phyloP scores from a whole-genome alignment of 2,329 filamentous ascomycete species.

The Penicillium sp. region DNA sequence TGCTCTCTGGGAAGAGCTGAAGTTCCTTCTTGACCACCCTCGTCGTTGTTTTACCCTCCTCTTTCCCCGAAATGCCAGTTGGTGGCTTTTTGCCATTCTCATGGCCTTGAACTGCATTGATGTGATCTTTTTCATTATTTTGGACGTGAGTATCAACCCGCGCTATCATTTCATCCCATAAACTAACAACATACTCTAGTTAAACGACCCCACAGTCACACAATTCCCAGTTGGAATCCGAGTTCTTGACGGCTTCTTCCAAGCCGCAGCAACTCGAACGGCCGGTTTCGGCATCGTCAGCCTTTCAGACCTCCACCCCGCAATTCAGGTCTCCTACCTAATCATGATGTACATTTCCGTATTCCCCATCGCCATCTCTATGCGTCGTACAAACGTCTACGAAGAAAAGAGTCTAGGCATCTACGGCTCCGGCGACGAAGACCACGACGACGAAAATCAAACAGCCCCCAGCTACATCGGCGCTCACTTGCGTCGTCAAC shows the following conservation, averaged over 20 bases:
- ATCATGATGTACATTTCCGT: conserved; percentile 99
- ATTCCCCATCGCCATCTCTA: conserved; percentile 92
- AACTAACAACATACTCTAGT: conserved; percentile 45
- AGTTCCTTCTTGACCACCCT: conserved; percentile 90
- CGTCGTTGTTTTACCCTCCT: conserved; percentile 93
- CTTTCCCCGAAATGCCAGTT: conserved; percentile 86
- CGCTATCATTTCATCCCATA: not conserved
- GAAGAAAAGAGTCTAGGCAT: conserved; percentile 72
- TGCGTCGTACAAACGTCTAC: conserved; percentile 93
- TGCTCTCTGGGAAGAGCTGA: conserved; percentile 83
- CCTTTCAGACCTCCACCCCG: conserved; percentile 76
- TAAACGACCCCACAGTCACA: conserved; percentile 70
- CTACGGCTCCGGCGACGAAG: conserved; percentile 64
- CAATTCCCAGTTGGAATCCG: conserved; percentile 70
- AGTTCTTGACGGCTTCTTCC: conserved; percentile 84
- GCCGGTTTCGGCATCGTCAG: conserved; percentile 86
- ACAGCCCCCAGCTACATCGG: conserved; percentile 80
- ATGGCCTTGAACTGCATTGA: conserved; percentile 81
- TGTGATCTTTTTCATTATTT: conserved; percentile 84
- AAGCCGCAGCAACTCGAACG: conserved; percentile 84
- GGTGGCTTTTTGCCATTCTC: conserved; percentile 92
- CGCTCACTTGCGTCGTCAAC: conserved; percentile 84
- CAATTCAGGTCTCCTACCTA: conserved; percentile 89
- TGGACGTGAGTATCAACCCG: conserved; percentile 66
- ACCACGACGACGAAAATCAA: conserved; percentile 53